A percentile compares a stretch with the other conserved stretches of the same genome.
phyloP scores from a whole-genome alignment of 306 rosid genomes.

The Trifolium repens region DNA sequence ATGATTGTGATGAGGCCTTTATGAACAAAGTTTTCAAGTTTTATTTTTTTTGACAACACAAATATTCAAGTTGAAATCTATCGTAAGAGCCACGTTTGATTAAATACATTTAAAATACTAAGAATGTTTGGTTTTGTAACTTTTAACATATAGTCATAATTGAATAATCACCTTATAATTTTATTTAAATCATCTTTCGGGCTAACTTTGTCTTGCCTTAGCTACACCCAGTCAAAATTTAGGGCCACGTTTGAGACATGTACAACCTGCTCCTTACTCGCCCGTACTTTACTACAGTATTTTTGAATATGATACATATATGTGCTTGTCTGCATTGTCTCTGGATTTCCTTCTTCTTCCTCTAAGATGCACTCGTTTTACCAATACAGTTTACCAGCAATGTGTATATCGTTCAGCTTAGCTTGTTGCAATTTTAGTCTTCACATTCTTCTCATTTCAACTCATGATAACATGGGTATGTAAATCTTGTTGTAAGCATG shows the following conservation, averaged over 20 bases:
- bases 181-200: neutral
- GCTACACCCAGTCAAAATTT: neutral
- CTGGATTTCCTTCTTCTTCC: neutral
- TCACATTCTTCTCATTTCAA: neutral
- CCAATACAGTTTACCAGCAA: neutral
- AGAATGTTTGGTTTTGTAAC: neutral
- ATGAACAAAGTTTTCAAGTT: neutral
- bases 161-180: neutral
- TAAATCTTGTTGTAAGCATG: neutral
- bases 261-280: too few species aligned
- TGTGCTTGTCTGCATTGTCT: slow-evolving; percentile 6
- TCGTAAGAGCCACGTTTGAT: neutral
- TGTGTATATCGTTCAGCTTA: neutral
- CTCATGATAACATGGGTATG: slow-evolving; percentile 23
- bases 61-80: neutral
- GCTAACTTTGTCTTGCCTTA: neutral
- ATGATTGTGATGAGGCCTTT: neutral
- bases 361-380: neutral
- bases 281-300: too few species aligned
- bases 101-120: neutral
- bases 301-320: too few species aligned
- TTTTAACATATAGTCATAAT: neutral
- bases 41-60: too few species aligned
- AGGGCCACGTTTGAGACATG: too few species aligned
- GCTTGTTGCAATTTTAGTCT: slow-evolving; percentile 11